phyloP scores from a whole-genome alignment of 805 yeast species.

The Candida nanaspora region DNA sequence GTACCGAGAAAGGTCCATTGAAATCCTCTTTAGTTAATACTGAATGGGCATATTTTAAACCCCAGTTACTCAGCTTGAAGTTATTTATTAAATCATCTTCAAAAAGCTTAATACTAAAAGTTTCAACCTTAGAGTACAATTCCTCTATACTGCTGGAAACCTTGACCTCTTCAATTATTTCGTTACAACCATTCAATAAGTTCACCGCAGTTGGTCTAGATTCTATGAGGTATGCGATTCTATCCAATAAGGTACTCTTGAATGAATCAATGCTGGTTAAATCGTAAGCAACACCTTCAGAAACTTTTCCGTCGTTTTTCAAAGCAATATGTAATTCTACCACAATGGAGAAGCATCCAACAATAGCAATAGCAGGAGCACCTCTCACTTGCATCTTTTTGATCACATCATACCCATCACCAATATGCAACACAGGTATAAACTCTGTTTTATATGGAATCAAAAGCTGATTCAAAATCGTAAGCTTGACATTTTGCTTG shows the following conservation, averaged over 20 bases:
- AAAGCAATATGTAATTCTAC: conserved; percentile 48
- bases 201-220: conserved; percentile 97
- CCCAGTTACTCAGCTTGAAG: conserved; percentile 70
- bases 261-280: conserved; percentile 15
- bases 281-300: conserved; percentile 20
- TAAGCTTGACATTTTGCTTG: conserved; percentile 35
- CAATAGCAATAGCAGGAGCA: conserved; percentile 97
- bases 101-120: conserved; percentile 49
- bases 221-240: conserved; percentile 59
- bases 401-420: conserved; percentile 77
- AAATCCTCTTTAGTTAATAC: conserved; percentile 39
- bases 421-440: conserved; percentile 51
- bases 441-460: conserved; percentile 77
- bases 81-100: conserved; percentile 78
- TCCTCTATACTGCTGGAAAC: conserved; percentile 15
- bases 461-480: conserved; percentile 71
- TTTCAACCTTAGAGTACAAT: conserved; percentile 27
- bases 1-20: conserved; percentile 64
- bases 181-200: conserved; percentile 64
- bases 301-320: conserved; percentile 12
- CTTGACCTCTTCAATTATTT: conserved; percentile 29
- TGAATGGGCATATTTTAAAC: conserved; percentile 57
- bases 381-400: conserved; percentile 92
- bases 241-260: conserved; percentile 30
- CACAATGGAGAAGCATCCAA: conserved; percentile 77